Evolutionary conservation across 345 rosid species (phyloP), one percentile per base, ranked within the genome.

Genomic region (Acer negundo): DNA sequence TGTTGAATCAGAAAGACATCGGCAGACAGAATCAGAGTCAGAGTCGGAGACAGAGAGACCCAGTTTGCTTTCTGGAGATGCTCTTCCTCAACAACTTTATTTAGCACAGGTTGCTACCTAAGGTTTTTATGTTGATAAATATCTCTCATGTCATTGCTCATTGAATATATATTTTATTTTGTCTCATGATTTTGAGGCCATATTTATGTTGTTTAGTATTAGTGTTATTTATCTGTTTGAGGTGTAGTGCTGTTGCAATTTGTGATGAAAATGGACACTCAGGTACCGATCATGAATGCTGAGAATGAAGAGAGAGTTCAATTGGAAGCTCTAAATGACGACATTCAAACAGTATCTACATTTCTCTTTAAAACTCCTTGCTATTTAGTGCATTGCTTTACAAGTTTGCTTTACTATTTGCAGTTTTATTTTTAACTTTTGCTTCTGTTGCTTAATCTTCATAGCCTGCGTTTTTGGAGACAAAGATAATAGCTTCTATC

Each of bases 301-400:
- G 93, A 90, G 85, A 89, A 90, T 76, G 90, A 85, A 79, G 91
- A 85, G 61, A 89, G 78, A 80, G 90, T 84, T 83, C 97, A 91
- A 72, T 82, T 95, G 83, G 87, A 82, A 86, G 74, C 81, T 88
- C 86, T 93, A 70, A 80, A 75, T 73, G 90, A 87, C 64, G 99
- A 92, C 74, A 87, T 91, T 72, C 84, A 78, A 66, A 84, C 53
- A 74, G 98, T 96, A 70, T 44, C 85, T 75, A 22, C 59, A 67
- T 7, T 62, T 80, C 51, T 72, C 69, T 67, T 19, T 56, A 35
- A 38, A 40, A 24, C 31, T 65, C 12, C 67, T 17, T 75, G 42
- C 70, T 81, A 28, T 56, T 77, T 83, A 66, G 28, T 79, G 19
- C 46, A 11, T 35, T 59, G 78, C 74, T 83, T 11, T 69, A 66